Base-by-base conservation (phyloP, 768 basidiomycete genomes). In the Phaeolepiota aurea region DNA sequence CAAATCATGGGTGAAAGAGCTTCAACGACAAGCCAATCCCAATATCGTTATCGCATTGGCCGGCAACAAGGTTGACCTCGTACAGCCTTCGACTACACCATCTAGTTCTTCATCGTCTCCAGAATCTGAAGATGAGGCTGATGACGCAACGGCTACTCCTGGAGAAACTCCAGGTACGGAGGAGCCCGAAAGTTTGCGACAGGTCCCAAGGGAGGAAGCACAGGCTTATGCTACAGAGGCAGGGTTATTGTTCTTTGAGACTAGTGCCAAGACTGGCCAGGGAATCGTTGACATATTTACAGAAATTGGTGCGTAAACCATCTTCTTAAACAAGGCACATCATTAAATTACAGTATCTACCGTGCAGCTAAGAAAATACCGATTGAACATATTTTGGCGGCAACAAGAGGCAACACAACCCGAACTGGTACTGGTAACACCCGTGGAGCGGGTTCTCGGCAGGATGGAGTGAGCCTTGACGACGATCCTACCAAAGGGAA, bases 1-100 rank as follows among this genome's bases (percentile, higher is more conserved):
- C 41, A 97, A 98, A 70, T 91, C 93, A 20, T 99, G 96, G 96
- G 92, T 99, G 44, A 97, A 96, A 68, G 96, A 99, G 64, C 74
- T 99, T 16, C 96, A 99, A 59, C 80, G 96, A 49, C 96, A 99
- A 57, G 96, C 96, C 16, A 96, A 97, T 59, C 93, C 94, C 23
- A 98, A 98, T 60, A 98, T 98, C 56, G 93, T 99, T 57, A 97
- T 99, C 53, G 93, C 94, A 4, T 80, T 99, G 38, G 91, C 90
- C 9, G 96, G 96, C 20, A 99, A 99, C 76, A 98, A 99, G 65
- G 77, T 97, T 47, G 84, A 97, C 67, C 76, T 94, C 48, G 85
- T 89, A 19, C 82, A 85, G 56, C 56, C 79, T 4, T 74, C 83
- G 5, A 49, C 72, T 3, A 69, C 78, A 3, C 67, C 74, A 21